phyloP scores from a whole-genome alignment of 169 alveolate genomes.

The Babesia caballi region DNA sequence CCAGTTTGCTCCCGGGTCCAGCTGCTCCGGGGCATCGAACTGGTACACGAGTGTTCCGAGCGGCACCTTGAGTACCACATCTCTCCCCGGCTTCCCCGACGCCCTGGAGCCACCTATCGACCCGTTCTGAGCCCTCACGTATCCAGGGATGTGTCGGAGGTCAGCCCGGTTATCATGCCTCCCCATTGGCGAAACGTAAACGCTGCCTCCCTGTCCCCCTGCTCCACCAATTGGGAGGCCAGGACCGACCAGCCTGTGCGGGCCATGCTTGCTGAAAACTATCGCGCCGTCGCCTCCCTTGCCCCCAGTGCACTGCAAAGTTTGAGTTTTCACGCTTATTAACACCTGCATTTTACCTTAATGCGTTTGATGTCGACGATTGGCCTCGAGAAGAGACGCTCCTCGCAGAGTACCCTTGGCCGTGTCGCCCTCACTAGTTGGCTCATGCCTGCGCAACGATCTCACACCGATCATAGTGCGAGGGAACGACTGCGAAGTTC shows the following conservation, averaged over 20 bases:
- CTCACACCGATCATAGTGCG: background rate
- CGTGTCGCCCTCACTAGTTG: background rate
- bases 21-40: constrained; percentile 1
- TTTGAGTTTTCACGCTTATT: background rate
- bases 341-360: constrained; percentile 14
- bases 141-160: constrained; percentile 44
- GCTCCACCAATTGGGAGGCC: constrained; percentile 67
- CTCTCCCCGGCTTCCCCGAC: constrained; percentile 53
- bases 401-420: background rate
- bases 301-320: constrained; percentile 51
- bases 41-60: constrained; percentile 50
- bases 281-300: constrained; percentile 64
- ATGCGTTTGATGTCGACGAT: constrained; percentile 56
- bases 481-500: too few relatives aligned
- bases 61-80: constrained; percentile 43
- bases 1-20: constrained; percentile 24
- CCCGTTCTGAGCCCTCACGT: constrained; percentile 38
- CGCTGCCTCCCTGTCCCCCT: constrained; percentile 62
- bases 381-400: constrained; percentile 29
- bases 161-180: constrained; percentile 24
- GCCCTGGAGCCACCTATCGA: constrained; percentile 21
- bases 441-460: constrained; percentile 22
- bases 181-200: constrained; percentile 34
- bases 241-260: constrained; percentile 62
- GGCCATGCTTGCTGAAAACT: constrained; percentile 51